Evolutionary conservation across 192 early-diverging fungal genomes (phyloP).

Genomic region (Rhizophagus sp.): DNA sequence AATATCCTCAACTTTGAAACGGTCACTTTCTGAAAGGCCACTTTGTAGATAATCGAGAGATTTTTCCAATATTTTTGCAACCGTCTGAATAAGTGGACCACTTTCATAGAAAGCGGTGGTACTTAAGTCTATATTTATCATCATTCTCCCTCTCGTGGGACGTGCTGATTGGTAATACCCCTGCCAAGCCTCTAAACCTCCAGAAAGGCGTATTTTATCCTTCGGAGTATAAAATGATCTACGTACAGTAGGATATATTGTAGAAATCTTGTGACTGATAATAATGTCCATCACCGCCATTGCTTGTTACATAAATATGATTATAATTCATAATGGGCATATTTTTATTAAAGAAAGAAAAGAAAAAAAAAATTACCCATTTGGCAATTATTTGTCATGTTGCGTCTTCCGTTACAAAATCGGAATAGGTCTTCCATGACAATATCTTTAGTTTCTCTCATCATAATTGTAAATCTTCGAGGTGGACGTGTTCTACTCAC

Average conservation of each 20-base stretch:
- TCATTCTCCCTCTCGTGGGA: conserved; percentile 49
- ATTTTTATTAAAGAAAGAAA: background rate
- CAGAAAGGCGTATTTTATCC: conserved; percentile 43
- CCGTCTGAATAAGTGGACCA: conserved; percentile 50
- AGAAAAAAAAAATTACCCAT: conserved; percentile 8
- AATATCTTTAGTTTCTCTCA: conserved; percentile 61
- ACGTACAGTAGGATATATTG: conserved; percentile 73
- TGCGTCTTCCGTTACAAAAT: conserved; percentile 50
- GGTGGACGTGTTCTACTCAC: conserved; percentile 37
- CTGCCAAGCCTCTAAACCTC: conserved; percentile 88
- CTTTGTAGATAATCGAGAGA: conserved; percentile 57
- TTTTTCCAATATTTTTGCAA: conserved; percentile 19
- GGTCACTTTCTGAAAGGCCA: conserved; percentile 42
- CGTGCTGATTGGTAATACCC: conserved; percentile 91
- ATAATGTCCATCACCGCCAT: conserved; percentile 78
- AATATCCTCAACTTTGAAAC: conserved; percentile 44
- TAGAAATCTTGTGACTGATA: conserved; percentile 73
- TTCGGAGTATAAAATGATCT: conserved; percentile 87
- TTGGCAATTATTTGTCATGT: conserved; percentile 38
- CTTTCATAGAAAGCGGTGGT: conserved; percentile 66
- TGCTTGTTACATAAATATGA: conserved; percentile 19
- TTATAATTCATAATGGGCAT: background rate
- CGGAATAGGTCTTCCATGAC: conserved; percentile 60
- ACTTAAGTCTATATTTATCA: conserved; percentile 70
- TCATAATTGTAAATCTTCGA: conserved; percentile 60